phyloP scores from a whole-genome alignment of 306 rosid genomes.

The Citrullus amarus region DNA sequence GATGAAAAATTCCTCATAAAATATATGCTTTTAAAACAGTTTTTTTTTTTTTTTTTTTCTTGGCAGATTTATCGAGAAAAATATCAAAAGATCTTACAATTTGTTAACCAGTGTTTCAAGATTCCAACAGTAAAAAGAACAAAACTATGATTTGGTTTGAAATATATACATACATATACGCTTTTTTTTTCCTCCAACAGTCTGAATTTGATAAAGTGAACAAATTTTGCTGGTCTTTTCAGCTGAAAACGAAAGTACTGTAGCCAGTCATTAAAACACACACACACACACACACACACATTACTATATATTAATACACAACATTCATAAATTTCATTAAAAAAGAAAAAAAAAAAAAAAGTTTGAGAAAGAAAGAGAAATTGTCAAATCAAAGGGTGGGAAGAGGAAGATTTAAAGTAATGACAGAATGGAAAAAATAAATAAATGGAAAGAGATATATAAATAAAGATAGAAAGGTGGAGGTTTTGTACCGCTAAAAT shows the following conservation, averaged over 20 bases:
- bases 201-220: background rate
- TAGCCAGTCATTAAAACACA: background rate
- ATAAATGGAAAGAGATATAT: background rate
- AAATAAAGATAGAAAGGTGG: slow-evolving; percentile 9
- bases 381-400: slow-evolving; percentile 17
- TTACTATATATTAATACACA: no score
- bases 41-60: background rate
- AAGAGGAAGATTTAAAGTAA: no score
- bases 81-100: slow-evolving; percentile 2
- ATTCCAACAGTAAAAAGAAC: slow-evolving; percentile 7
- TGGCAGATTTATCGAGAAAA: slow-evolving; percentile 8
- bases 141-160: background rate
- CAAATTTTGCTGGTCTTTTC: background rate
- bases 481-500: slow-evolving; percentile 81
- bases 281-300: no score
- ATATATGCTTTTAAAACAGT: slow-evolving; percentile 13
- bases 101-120: background rate
- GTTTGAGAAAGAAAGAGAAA: background rate
- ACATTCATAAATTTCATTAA: no score
- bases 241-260: slow-evolving; percentile 11
- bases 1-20: slow-evolving; percentile 32
- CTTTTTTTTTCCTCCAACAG: background rate
- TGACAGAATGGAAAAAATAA: no score
- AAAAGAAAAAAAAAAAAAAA: no score
- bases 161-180: background rate